Base-by-base conservation (phyloP, 139 green algal genomes). In the Closterium sp. region DNA sequence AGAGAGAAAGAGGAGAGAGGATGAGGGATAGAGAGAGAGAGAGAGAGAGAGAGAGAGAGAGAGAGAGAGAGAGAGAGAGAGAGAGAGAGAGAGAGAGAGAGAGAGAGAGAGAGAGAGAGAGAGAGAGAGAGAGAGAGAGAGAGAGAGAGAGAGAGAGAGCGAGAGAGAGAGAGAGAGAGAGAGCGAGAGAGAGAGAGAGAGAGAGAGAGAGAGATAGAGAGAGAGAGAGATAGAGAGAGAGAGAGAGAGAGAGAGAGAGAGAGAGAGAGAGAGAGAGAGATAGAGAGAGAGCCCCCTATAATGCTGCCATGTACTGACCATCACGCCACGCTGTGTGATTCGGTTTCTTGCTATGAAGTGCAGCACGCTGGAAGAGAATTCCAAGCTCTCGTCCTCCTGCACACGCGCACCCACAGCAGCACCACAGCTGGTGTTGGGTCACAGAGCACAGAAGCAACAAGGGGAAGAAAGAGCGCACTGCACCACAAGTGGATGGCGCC, bases 371-470 rank as follows among this genome's bases (percentile, higher is more conserved):
- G 97, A 95, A 24, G 96, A 95, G 4, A 95, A 96, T 42, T 95
- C 91, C 5, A 96, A 94, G 0, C 97, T 91, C 91, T 98, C 96
- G 88, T 99, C 97, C 94, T 99, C 97, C 89, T 99, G 96, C 88
- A 50, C 28, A 45, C 4, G 38, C 7, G 34, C 34, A 31, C 21
- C 30, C 19, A 31, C 88, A 84, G 28, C 88, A 29, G 28, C 34
- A 31, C 34, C 87, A 19, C 21, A 30, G 11, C 85, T 50, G 11
- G 85, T 79, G 62, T 79, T 27, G 62, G 62, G 19, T 79, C 62
- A 79, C 62, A 79, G 62, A 24, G 19, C 17, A 79, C 2, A 79
- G 62, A 22, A 24, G 17, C 2, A 24, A 79, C 62, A 79, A 22
- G 62, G 62, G 17, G 17, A 79, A 79, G 62, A 79, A 79, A 79